Evolutionary conservation across 2,329 filamentous ascomycete genomes (phyloP).

Genomic region (Colletotrichum sp.): DNA sequence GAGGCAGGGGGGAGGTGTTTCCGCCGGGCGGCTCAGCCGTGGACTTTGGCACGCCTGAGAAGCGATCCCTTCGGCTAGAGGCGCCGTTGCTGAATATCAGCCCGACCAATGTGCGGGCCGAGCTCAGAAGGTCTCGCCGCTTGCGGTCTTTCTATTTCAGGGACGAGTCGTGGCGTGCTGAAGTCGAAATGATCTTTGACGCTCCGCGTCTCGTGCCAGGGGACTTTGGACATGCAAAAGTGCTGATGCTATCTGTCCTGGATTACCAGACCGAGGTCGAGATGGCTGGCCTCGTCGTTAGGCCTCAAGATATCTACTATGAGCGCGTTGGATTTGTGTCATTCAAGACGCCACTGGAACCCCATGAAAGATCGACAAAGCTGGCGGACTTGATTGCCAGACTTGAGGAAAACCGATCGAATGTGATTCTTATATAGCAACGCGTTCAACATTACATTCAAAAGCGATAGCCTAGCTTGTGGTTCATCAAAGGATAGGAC

Average conservation of each 20-base stretch:
- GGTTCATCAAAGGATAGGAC: accelerated
- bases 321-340: not conserved
- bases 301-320: not conserved
- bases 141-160: not conserved
- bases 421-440: not conserved
- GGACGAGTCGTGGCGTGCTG: accelerated
- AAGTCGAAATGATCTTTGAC: not conserved
- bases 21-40: accelerated
- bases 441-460: accelerated
- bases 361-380: accelerated
- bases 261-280: accelerated
- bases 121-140: not conserved
- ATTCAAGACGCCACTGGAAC: accelerated
- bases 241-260: accelerated
- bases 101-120: accelerated
- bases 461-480: no score
- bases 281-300: accelerated
- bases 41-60: accelerated
- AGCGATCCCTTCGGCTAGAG: not conserved
- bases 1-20: not conserved
- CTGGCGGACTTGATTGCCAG: not conserved
- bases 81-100: accelerated
- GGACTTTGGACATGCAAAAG: accelerated
- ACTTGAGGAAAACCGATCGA: accelerated
- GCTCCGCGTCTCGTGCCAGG: accelerated